phyloP scores from a whole-genome alignment of 2,329 filamentous ascomycete genomes.

The Bipolaris zeicola region DNA sequence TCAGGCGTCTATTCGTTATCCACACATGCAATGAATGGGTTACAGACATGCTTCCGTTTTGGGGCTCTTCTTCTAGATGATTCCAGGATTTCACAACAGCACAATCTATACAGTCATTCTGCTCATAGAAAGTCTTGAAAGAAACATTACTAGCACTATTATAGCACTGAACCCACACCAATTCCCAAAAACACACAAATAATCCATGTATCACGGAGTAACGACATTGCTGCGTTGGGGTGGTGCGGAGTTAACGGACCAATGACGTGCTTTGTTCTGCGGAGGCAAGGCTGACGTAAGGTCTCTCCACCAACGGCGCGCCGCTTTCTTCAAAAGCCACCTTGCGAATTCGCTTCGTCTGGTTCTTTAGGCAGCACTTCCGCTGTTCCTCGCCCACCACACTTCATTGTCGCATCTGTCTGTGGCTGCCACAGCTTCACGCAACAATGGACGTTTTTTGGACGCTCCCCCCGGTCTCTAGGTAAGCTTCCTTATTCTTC shows the following conservation, averaged over 20 bases:
- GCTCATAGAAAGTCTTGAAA: neutral
- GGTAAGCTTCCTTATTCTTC: slow-evolving; percentile 56
- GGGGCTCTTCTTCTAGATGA: neutral
- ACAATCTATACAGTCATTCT: neutral
- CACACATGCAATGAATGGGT: neutral
- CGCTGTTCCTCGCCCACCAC: slow-evolving; percentile 40
- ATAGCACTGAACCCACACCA: neutral
- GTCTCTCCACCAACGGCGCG: slow-evolving; percentile 16
- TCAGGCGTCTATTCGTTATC: neutral
- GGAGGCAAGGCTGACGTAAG: slow-evolving; percentile 18
- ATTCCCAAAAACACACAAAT: neutral
- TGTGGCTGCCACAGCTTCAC: slow-evolving; percentile 27
- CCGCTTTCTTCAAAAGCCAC: slow-evolving; percentile 25
- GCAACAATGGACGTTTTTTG: slow-evolving; percentile 65
- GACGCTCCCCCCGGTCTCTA: slow-evolving; percentile 68
- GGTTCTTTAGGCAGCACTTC: slow-evolving; percentile 41
- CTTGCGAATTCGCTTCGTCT: slow-evolving; percentile 21
- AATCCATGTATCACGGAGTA: neutral
- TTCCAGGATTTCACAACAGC: neutral
- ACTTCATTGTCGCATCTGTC: slow-evolving; percentile 18
- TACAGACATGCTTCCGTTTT: neutral
- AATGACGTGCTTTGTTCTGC: slow-evolving; percentile 12
- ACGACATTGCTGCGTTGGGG: neutral
- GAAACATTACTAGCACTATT: neutral
- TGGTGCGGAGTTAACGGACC: neutral